Conservation (phyloP, 768 basidiomycete species). For the Boletus reticulatus region DNA sequence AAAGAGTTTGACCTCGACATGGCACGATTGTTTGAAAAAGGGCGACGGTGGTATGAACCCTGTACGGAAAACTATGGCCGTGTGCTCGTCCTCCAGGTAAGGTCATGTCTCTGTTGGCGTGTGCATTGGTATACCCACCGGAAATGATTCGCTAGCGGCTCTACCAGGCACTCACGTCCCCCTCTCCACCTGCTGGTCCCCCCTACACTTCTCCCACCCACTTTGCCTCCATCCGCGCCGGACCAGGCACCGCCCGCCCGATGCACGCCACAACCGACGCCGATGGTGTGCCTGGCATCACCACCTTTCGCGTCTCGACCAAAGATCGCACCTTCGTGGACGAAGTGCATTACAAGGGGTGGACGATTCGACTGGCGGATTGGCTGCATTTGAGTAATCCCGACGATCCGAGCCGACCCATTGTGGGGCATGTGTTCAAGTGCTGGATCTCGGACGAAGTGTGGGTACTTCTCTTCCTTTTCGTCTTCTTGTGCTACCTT, state of each 20-base stretch:
- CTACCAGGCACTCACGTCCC: conserved; percentile 81
- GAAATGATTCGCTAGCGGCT: conserved; percentile 56
- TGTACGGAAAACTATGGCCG: conserved; percentile 72
- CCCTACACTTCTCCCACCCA: conserved; percentile 57
- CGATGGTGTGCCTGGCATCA: conserved; percentile 61
- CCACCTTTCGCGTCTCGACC: conserved; percentile 68
- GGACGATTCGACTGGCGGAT: conserved; percentile 71
- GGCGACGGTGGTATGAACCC: conserved; percentile 67
- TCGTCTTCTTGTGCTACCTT: conserved; percentile 4
- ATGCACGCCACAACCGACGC: conserved; percentile 46
- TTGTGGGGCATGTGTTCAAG: conserved; percentile 87
- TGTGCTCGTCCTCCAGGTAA: conserved; percentile 77
- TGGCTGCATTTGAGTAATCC: conserved; percentile 91
- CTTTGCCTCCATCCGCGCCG: conserved; percentile 74
- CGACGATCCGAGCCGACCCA: conserved; percentile 83
- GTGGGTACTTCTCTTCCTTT: conserved; percentile 37
- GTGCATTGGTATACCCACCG: conserved; percentile 4
- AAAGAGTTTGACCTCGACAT: conserved; percentile 84
- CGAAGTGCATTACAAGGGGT: conserved; percentile 78
- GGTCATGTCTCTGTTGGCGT: conserved; percentile 11
- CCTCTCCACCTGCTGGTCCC: conserved; percentile 50
- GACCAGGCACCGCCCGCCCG: conserved; percentile 74
- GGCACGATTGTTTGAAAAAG: conserved; percentile 79
- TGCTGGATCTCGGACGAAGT: conserved; percentile 70
- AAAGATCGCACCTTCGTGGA: conserved; percentile 76